phyloP scores from a whole-genome alignment of 441 rosid species.

The Erodium moschatum region DNA sequence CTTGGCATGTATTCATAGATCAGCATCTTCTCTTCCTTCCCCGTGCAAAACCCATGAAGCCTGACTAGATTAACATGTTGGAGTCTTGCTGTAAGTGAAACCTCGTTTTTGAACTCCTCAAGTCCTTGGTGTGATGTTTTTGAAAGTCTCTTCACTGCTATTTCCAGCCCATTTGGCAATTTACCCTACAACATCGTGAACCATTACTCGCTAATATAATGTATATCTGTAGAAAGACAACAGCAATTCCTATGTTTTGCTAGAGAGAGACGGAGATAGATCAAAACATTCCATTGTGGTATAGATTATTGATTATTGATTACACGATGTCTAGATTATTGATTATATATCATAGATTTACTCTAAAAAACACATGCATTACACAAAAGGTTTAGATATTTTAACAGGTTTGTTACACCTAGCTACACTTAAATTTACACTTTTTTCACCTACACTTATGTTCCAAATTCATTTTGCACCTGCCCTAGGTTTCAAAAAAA shows the following conservation, averaged over 20 bases:
- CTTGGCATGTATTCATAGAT: slow-evolving; percentile 7
- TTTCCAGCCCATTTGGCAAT: slow-evolving; percentile 14
- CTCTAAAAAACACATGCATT: too few relatives aligned
- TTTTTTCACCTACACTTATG: too few relatives aligned
- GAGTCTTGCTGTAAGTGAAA: slow-evolving; percentile 17
- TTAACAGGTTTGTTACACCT: neutral
- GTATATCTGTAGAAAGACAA: neutral
- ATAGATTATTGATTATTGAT: too few relatives aligned
- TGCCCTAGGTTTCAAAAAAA: neutral
- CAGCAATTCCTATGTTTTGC: too few relatives aligned
- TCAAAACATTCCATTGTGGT: neutral
- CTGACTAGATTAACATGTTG: slow-evolving; percentile 21
- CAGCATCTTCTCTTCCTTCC: slow-evolving; percentile 18
- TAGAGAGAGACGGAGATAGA: too few relatives aligned
- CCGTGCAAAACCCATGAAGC: slow-evolving; percentile 20
- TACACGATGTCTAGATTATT: too few relatives aligned
- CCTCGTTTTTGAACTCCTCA: slow-evolving; percentile 22
- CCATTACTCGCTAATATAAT: neutral
- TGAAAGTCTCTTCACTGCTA: slow-evolving; percentile 24
- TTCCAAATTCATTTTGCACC: too few relatives aligned
- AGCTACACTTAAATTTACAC: neutral
- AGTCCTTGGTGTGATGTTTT: slow-evolving; percentile 20
- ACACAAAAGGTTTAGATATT: too few relatives aligned
- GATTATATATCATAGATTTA: too few relatives aligned
- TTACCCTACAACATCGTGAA: slow-evolving; percentile 13